Evolutionary conservation across 1,284 basidiomycete species (phyloP), one percentile per base, ranked within the genome.

Genomic region (Microbotryum intermedium): DNA sequence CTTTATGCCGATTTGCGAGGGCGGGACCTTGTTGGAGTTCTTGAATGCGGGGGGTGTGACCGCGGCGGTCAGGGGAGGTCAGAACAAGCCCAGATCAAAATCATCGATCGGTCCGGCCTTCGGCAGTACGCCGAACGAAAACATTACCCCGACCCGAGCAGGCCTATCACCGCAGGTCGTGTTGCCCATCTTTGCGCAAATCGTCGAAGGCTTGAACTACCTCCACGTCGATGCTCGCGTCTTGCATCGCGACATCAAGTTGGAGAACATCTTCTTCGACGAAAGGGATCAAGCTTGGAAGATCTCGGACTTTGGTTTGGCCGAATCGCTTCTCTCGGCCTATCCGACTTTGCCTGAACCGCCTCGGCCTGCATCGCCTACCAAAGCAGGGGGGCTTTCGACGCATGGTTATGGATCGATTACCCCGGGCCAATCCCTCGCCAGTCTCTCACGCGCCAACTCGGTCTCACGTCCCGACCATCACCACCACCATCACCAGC

Each of bases 191-290:
- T 93, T 97, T 73, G 82, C 86, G 52, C 91, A 95, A 75, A 83
- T 97, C 59, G 88, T 91, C 39, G 80, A 85, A 50, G 93, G 90
- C 13, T 78, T 97, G 67, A 79, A 83, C 58, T 93, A 91, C 73
- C 76, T 98, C 70, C 93, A 97, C 74, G 83, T 86, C 64, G 81
- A 83, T 51, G 86, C 84, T 26, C 77, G 81, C 20, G 82, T 88
- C 67, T 84, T 92, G 56, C 92, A 97, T 76, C 83, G 90, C 67
- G 92, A 98, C 76, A 79, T 98, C 75, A 98, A 98, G 77, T 83
- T 97, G 59, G 94, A 97, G 77, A 98, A 98, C 77, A 85, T 97
- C 51, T 81, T 98, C 55, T 84, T 92, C 43, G 57, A 58, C 23
- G 56, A 45, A 45, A 29, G 11, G 23, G 44, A 39, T 45, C 18